A percentile compares a stretch with the other conserved stretches of the same genome.
Conservation (phyloP, 768 basidiomycete species). For the Phaeolepiota aurea region DNA sequence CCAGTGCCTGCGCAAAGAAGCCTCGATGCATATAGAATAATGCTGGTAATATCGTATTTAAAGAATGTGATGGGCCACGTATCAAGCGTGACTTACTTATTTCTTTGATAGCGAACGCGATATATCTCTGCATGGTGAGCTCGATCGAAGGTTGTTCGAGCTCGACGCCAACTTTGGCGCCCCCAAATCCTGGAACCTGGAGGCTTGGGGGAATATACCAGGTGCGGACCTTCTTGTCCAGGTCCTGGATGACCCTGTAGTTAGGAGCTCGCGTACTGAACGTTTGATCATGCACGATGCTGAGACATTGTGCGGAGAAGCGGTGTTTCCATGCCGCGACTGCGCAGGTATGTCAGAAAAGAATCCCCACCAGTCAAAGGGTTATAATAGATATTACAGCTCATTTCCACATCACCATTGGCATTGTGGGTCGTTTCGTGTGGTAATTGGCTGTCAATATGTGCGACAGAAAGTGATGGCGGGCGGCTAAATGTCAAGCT, state of each 20-base stretch:
- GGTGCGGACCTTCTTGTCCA: slow-evolving; percentile 56
- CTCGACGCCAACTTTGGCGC: slow-evolving; percentile 31
- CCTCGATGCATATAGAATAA: slow-evolving; percentile 71
- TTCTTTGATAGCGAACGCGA: slow-evolving; percentile 59
- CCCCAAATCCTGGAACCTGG: slow-evolving; percentile 55
- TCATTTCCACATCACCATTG: slow-evolving; percentile 50
- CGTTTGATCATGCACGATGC: slow-evolving; percentile 57
- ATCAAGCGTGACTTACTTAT: slow-evolving; percentile 36
- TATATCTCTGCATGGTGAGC: slow-evolving; percentile 61
- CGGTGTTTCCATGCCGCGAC: slow-evolving; percentile 66
- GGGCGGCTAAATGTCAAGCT: slow-evolving; percentile 67
- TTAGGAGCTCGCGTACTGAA: slow-evolving; percentile 55
- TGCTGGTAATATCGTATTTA: too few species aligned
- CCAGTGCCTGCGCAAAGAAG: slow-evolving; percentile 64
- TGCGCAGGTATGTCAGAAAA: slow-evolving; percentile 14
- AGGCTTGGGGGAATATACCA: slow-evolving; percentile 61
- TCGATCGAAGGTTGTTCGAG: slow-evolving; percentile 41
- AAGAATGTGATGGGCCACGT: slow-evolving; percentile 3
- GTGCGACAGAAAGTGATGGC: slow-evolving; percentile 50
- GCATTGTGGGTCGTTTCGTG: slow-evolving; percentile 34
- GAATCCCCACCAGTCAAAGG: slow-evolving; percentile 3
- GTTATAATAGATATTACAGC: slow-evolving; percentile 34
- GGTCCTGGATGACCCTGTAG: slow-evolving; percentile 54
- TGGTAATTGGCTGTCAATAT: slow-evolving; percentile 49
- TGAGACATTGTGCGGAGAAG: slow-evolving; percentile 53